These are phyloP conservation scores for Lasiodiplodia citricola DNA, from an alignment of 2,329 filamentous ascomycete genomes.

Conservation along the genomic window DNA sequence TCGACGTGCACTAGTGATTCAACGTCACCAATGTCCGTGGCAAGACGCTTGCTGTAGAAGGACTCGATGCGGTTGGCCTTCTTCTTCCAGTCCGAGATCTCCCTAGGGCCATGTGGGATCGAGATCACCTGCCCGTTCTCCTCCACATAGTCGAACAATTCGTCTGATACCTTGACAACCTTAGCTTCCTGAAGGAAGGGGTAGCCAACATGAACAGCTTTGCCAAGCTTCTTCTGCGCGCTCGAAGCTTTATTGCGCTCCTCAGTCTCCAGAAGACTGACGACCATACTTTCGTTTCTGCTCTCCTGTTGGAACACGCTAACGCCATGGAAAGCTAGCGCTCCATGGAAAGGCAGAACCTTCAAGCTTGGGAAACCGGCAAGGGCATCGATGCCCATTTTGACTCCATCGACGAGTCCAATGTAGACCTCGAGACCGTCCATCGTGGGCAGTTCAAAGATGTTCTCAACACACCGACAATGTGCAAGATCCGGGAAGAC, in stretches of 20 bases:
- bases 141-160: slow-evolving; percentile 86
- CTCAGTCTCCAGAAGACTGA: slow-evolving; percentile 80
- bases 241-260: slow-evolving; percentile 70
- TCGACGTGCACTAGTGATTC: slow-evolving; percentile 92
- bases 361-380: slow-evolving; percentile 93
- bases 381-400: slow-evolving; percentile 80
- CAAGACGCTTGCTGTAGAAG: slow-evolving; percentile 88
- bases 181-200: slow-evolving; percentile 95
- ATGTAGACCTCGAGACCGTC: slow-evolving; percentile 86
- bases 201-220: slow-evolving; percentile 89
- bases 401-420: slow-evolving; percentile 81
- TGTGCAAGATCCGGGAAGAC: slow-evolving; percentile 87
- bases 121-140: slow-evolving; percentile 70
- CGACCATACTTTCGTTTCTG: slow-evolving; percentile 93
- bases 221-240: slow-evolving; percentile 80
- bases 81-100: slow-evolving; percentile 82
- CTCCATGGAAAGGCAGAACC: slow-evolving; percentile 81
- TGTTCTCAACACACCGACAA: slow-evolving; percentile 93
- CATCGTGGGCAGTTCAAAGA: slow-evolving; percentile 91
- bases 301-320: slow-evolving; percentile 96
- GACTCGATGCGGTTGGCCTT: slow-evolving; percentile 84
- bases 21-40: slow-evolving; percentile 82
- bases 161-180: slow-evolving; percentile 86
- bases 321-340: slow-evolving; percentile 85
- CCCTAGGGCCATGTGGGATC: slow-evolving; percentile 73